Conservation (phyloP, 106 monocot species). For the Posidonia australis region DNA sequence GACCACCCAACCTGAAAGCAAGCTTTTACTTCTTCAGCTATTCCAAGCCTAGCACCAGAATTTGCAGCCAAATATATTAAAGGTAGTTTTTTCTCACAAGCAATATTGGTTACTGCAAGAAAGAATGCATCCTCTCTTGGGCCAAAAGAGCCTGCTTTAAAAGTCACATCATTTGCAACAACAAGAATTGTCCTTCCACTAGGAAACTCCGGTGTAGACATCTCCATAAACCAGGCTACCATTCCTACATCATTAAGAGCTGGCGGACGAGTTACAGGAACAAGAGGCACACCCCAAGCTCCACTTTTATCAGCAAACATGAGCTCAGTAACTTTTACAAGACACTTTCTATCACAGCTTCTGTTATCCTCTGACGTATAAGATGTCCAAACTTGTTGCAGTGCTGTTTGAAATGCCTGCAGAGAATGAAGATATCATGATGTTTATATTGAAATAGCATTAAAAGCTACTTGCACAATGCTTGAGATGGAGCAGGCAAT, state of each 20-base stretch:
- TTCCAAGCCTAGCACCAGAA: constrained; percentile 86
- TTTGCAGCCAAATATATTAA: constrained; percentile 91
- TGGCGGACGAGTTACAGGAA: constrained; percentile 43
- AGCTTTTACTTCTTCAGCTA: constrained; percentile 75
- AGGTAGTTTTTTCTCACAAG: constrained; percentile 74
- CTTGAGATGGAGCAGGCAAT: too few relatives aligned
- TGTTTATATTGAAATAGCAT: neutral
- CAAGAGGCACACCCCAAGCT: constrained; percentile 60
- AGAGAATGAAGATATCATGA: constrained; percentile 1
- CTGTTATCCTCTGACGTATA: constrained; percentile 5
- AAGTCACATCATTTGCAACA: constrained; percentile 88
- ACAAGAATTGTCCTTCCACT: constrained; percentile 68
- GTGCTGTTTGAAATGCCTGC: constrained; percentile 85
- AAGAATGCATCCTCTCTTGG: constrained; percentile 96
- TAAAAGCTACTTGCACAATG: too few relatives aligned
- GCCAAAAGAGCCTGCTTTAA: constrained; percentile 89
- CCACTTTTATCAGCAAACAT: constrained; percentile 56
- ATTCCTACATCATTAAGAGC: constrained; percentile 84
- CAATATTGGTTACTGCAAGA: constrained; percentile 62
- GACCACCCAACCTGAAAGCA: constrained; percentile 92
- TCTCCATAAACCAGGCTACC: constrained; percentile 83
- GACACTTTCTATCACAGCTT: constrained; percentile 14
- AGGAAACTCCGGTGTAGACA: constrained; percentile 85
- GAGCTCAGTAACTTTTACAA: constrained; percentile 57
- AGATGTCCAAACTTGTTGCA: constrained; percentile 48